Base-by-base conservation (phyloP, 352 stramenopile genomes). In the Blastocystis sp. region DNA sequence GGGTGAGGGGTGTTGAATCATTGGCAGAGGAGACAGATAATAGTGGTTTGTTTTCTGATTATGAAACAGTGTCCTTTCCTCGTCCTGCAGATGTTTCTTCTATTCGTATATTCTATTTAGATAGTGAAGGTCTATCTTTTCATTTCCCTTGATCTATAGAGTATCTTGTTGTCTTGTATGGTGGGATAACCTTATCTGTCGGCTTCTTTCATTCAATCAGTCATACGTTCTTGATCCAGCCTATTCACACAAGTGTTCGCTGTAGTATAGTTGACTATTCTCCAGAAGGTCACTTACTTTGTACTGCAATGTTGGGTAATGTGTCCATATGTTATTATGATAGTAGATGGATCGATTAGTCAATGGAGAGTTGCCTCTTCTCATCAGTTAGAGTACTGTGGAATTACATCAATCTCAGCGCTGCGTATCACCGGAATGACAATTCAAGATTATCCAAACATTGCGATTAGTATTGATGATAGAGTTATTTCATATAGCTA, bases 221-320 rank as follows among this genome's bases (percentile, higher is more conserved):
- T 33, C 56, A 62, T 13, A 6, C 56, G 5, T 33, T 62, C 56
- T 15, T 62, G 19, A n/a, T 62, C 56, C 56, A 62, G 6, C 56
- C 56, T 13, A 44, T 76, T 27, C 17, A 37, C 4, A 27, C 42
- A 9, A 27, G 27, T 44, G 35, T 53, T 76, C 64, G 64, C 9
- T 76, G 64, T n/a, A 76, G 64, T 44, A 0, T 44, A 13, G 35
- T 76, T 44, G 64, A 76, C 27, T 62, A 62, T 62, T 62, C 56
- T 62, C 56, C 56, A 3, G 13, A 62, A 62, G 19, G 27, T 33
- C 56, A 3, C 5, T 33, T 62, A 5, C 56, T 76, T 37, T 76
- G 24, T 53, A 44, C 27, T 17, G 64, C 27, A 0, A n/a, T 19
- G 27, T 27, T n/a, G 35, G 35, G 27, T 76, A 48, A 9, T 27